These are phyloP conservation scores for Sporothrix variecibatus DNA, from an alignment of 2,329 filamentous ascomycete genomes.

Conservation along the genomic window DNA sequence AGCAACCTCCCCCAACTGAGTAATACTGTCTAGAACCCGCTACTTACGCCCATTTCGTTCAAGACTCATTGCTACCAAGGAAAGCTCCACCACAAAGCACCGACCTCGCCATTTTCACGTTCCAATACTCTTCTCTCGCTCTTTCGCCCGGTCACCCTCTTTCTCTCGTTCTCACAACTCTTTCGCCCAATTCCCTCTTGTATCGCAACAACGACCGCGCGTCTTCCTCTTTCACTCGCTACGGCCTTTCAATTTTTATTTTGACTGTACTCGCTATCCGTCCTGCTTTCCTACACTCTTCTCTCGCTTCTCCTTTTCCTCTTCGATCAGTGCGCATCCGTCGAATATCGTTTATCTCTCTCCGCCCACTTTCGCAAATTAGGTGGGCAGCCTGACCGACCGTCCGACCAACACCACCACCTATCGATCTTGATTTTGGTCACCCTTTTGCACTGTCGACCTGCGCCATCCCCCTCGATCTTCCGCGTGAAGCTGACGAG, in stretches of 20 bases:
- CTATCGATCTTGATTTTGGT: not conserved
- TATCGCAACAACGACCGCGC: slow-evolving; percentile 17
- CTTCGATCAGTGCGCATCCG: slow-evolving; percentile 1
- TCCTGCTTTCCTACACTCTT: not conserved
- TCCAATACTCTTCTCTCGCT: not conserved
- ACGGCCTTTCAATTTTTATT: not conserved
- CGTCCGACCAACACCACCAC: not conserved
- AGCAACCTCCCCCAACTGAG: not conserved
- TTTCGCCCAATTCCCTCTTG: not conserved
- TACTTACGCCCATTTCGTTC: slow-evolving; percentile 1
- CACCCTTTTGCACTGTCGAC: not conserved
- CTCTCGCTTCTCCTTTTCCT: slow-evolving; percentile 12
- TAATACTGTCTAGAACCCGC: not conserved
- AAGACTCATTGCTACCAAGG: slow-evolving; percentile 9
- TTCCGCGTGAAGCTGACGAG: slow-evolving; percentile 2
- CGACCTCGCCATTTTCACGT: slow-evolving; percentile 28
- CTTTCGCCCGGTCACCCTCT: not conserved
- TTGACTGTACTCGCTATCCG: slow-evolving; percentile 10
- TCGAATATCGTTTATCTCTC: slow-evolving; percentile 12
- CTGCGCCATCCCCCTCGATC: not conserved
- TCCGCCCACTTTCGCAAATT: slow-evolving; percentile 27
- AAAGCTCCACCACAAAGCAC: slow-evolving; percentile 22
- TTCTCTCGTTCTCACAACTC: not conserved
- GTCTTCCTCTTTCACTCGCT: not conserved
- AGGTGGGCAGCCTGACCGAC: slow-evolving; percentile 17